A percentile compares a stretch with the other conserved stretches of the same genome.
These are phyloP conservation scores for Knoxdaviesia proteae DNA, from an alignment of 2,329 filamentous ascomycete species.

Conservation along the genomic window DNA sequence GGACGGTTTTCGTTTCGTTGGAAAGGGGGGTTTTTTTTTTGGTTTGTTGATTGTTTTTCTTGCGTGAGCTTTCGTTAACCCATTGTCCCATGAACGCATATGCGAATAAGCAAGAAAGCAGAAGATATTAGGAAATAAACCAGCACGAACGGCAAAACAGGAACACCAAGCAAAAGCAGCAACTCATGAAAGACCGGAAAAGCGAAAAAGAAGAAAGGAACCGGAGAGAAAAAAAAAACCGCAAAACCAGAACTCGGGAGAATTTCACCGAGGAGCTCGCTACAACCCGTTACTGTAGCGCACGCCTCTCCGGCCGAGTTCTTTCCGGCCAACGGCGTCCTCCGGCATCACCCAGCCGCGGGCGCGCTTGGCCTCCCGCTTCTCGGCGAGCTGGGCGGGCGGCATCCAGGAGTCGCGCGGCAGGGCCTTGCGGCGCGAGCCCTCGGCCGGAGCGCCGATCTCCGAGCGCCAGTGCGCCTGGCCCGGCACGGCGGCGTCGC, in stretches of 20 bases:
- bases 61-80: too few species aligned
- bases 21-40: too few species aligned
- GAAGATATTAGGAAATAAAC: neutral
- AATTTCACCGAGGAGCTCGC: neutral
- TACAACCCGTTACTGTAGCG: conserved; percentile 17
- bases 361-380: conserved; percentile 52
- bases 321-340: conserved; percentile 49
- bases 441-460: conserved; percentile 54
- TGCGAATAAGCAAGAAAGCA: neutral
- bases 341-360: conserved; percentile 61
- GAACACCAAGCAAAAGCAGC: too few species aligned
- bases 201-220: neutral
- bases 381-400: conserved; percentile 50
- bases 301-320: conserved; percentile 46
- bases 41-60: too few species aligned
- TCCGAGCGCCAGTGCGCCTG: conserved; percentile 47
- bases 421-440: conserved; percentile 47
- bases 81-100: too few species aligned
- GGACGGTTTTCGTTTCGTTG: too few species aligned
- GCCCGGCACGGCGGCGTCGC: conserved; percentile 34
- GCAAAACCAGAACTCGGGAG: neutral
- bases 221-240: neutral
- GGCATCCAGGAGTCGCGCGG: conserved; percentile 61
- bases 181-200: too few species aligned
- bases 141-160: neutral